Conservation (phyloP, 306 rosid species). For the Gastrolobium villosum region DNA sequence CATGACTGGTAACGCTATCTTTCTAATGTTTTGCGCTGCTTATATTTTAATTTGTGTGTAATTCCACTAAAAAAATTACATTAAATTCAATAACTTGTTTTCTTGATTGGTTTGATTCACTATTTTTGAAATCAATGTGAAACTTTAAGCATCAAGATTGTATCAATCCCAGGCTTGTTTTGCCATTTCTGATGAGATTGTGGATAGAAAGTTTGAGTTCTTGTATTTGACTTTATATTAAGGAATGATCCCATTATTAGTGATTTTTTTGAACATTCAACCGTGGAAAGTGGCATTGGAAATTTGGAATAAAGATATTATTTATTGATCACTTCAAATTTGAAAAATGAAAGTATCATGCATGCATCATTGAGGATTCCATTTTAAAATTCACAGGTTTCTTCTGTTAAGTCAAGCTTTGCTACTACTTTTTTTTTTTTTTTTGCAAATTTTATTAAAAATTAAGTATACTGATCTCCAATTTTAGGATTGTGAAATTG, state of each 20-base stretch:
- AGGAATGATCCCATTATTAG: neutral
- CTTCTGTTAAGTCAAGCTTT: neutral
- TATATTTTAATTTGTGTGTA: conserved; percentile 26
- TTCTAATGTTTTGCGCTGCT: conserved; percentile 9
- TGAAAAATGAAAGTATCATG: neutral
- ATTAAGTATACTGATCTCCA: neutral
- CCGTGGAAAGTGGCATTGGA: neutral
- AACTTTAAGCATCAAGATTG: neutral
- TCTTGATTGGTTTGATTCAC: conserved; percentile 18
- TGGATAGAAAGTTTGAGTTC: neutral
- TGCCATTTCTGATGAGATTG: too few relatives aligned
- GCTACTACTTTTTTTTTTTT: neutral
- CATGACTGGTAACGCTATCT: conserved; percentile 33
- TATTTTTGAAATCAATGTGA: conserved; percentile 1
- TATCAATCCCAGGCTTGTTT: conserved; percentile 9
- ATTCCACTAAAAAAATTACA: neutral
- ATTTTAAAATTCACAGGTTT: neutral
- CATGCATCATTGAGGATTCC: neutral
- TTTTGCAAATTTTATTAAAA: neutral
- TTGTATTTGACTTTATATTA: neutral
- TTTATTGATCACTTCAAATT: neutral
- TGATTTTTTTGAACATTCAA: neutral
- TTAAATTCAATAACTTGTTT: conserved; percentile 24
- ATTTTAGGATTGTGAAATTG: neutral
- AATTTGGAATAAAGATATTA: neutral